phyloP scores from a whole-genome alignment of 768 basidiomycete genomes.

The Roridomyces roridus region DNA sequence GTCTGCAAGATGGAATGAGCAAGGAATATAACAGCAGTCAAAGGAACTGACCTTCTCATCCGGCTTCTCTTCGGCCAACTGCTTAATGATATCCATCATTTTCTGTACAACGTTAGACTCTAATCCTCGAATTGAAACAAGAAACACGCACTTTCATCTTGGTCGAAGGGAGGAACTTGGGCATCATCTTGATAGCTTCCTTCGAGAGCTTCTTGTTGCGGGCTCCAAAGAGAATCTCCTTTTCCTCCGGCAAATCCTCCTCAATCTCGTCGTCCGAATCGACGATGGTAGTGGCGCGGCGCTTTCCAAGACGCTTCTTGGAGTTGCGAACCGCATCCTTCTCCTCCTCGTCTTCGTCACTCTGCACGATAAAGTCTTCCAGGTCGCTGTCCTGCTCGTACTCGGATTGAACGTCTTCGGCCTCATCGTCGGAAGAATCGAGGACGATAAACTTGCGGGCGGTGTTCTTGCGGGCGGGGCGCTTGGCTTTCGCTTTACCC shows the following conservation, averaged over 20 bases:
- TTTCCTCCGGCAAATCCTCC: conserved; percentile 41
- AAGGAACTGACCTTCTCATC: conserved; percentile 61
- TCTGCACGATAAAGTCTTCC: conserved; percentile 59
- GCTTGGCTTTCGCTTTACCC: conserved; percentile 30
- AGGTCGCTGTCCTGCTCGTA: conserved; percentile 50
- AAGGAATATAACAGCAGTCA: not conserved
- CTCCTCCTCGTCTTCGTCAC: conserved; percentile 62
- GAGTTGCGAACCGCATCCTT: conserved; percentile 45
- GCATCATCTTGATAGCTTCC: conserved; percentile 50
- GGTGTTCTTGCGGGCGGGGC: conserved; percentile 25
- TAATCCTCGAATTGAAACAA: too few relatives aligned
- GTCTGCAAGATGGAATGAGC: conserved; percentile 40
- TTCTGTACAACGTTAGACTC: too few relatives aligned
- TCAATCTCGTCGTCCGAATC: conserved; percentile 53
- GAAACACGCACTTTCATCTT: conserved; percentile 70
- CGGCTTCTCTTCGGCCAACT: conserved; percentile 51
- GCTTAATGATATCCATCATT: conserved; percentile 64
- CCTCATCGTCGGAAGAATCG: conserved; percentile 35
- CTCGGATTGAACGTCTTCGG: conserved; percentile 34
- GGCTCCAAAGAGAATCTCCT: conserved; percentile 47
- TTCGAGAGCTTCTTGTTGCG: conserved; percentile 34
- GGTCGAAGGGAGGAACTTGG: conserved; percentile 68
- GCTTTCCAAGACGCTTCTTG: conserved; percentile 46
- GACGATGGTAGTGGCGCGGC: conserved; percentile 40
- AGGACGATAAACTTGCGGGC: conserved; percentile 24